These are phyloP conservation scores for Ensete glaucum DNA, from an alignment of 176 grass and related monocot species.

Conservation along the genomic window DNA sequence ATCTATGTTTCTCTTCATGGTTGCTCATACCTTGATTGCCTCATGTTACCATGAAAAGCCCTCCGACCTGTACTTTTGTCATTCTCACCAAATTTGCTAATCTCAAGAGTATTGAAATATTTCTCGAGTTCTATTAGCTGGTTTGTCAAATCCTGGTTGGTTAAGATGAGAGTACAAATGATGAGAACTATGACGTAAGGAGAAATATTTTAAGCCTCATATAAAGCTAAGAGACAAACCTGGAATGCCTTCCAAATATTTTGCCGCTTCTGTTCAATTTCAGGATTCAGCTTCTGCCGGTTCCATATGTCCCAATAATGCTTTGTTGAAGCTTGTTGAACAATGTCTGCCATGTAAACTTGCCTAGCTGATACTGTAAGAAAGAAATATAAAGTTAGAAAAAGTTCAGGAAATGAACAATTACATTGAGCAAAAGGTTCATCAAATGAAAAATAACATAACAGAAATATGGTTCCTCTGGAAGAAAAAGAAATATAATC, in stretches of 20 bases:
- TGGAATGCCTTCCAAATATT: constrained; percentile 85
- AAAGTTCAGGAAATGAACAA: neutral
- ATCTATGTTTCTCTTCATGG: constrained; percentile 9
- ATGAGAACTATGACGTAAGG: neutral
- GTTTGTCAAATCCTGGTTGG: constrained; percentile 70
- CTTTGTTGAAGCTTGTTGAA: constrained; percentile 71
- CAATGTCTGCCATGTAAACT: constrained; percentile 87
- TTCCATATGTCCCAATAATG: constrained; percentile 96
- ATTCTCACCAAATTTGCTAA: constrained; percentile 74
- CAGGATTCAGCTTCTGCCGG: constrained; percentile 77
- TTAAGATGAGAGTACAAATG: neutral
- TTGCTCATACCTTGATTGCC: constrained; percentile 45
- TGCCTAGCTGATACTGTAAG: constrained; percentile 76
- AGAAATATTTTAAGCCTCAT: neutral
- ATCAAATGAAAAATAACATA: neutral
- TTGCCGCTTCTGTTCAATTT: constrained; percentile 83
- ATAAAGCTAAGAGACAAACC: constrained; percentile 25
- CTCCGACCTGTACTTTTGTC: constrained; percentile 48
- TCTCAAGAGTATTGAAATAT: constrained; percentile 92
- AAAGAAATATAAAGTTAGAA: constrained; percentile 9
- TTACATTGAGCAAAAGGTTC: neutral
- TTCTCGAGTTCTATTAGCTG: constrained; percentile 83
- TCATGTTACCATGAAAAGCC: constrained; percentile 39
- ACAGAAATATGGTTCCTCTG: neutral
- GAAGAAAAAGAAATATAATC: too few species aligned